These are phyloP conservation scores for Eragrostis nindensis DNA, from an alignment of 176 grass and related monocot genomes.

Conservation along the genomic window DNA sequence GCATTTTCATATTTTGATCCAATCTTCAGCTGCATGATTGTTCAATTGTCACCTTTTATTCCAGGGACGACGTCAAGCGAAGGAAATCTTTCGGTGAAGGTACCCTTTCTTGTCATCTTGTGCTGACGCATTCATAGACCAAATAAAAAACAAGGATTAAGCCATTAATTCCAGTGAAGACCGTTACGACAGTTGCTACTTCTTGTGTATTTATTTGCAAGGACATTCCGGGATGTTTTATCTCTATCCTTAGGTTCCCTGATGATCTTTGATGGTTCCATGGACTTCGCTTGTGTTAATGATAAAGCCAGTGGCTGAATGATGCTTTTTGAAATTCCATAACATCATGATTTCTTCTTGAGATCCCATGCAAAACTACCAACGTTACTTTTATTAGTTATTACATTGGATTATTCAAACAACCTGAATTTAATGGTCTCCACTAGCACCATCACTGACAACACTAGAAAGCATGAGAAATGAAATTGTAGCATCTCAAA, in stretches of 20 bases:
- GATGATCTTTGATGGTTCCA: neutral
- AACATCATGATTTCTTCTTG: neutral
- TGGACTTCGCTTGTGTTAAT: neutral
- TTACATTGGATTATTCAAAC: conserved; percentile 10
- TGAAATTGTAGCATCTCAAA: neutral
- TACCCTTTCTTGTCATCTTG: conserved; percentile 47
- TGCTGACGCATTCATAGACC: conserved; percentile 8
- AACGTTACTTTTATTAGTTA: neutral
- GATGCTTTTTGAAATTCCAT: neutral
- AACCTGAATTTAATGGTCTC: conserved; percentile 10
- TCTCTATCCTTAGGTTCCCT: neutral
- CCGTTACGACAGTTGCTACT: neutral
- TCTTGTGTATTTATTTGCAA: conserved; percentile 23
- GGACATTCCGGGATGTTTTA: neutral
- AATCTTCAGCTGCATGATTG: conserved; percentile 4
- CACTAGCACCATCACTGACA: neutral
- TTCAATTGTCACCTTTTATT: conserved; percentile 35
- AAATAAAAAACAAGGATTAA: conserved; percentile 17
- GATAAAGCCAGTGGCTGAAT: neutral
- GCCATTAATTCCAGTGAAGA: neutral
- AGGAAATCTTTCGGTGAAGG: conserved; percentile 58
- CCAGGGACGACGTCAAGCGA: conserved; percentile 46
- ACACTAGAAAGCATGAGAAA: conserved; percentile 25
- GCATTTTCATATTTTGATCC: neutral
- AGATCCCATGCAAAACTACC: neutral